A percentile compares a stretch with the other conserved stretches of the same genome.
These are phyloP conservation scores for Apiospora kogelbergensis DNA, from an alignment of 2,329 filamentous ascomycete species.

Conservation along the genomic window DNA sequence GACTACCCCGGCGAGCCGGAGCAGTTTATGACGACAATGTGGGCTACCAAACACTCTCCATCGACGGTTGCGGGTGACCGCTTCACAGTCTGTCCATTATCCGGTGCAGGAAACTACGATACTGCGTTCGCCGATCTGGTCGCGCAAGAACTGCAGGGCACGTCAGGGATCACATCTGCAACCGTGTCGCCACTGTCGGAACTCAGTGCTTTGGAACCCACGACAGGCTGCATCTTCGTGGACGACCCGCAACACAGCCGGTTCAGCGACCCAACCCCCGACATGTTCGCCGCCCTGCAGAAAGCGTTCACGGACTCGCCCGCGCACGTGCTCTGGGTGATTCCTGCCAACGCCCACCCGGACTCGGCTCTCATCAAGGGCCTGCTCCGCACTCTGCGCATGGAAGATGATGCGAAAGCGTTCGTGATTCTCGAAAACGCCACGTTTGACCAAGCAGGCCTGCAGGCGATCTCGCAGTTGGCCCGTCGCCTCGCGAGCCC, in stretches of 20 bases:
- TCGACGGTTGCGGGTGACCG: background rate
- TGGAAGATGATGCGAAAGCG: background rate
- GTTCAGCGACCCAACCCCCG: background rate
- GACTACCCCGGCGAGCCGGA: background rate
- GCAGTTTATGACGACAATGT: background rate
- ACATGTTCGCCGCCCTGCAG: background rate
- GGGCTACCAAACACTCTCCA: background rate
- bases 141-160: background rate
- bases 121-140: background rate
- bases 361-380: background rate
- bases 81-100: background rate
- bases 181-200: background rate
- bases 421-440: background rate
- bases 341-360: background rate
- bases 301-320: background rate
- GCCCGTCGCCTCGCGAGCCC: background rate
- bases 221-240: background rate
- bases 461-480: background rate
- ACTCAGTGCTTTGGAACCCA: background rate
- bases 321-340: background rate
- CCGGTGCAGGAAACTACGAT: background rate
- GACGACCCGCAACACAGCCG: background rate
- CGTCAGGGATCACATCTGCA: background rate
- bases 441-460: background rate
- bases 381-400: background rate